A percentile compares a stretch with the other conserved stretches of the same genome.
Evolutionary conservation across 2,329 filamentous ascomycete genomes (phyloP).

Genomic region (Stenocarpella maydis): DNA sequence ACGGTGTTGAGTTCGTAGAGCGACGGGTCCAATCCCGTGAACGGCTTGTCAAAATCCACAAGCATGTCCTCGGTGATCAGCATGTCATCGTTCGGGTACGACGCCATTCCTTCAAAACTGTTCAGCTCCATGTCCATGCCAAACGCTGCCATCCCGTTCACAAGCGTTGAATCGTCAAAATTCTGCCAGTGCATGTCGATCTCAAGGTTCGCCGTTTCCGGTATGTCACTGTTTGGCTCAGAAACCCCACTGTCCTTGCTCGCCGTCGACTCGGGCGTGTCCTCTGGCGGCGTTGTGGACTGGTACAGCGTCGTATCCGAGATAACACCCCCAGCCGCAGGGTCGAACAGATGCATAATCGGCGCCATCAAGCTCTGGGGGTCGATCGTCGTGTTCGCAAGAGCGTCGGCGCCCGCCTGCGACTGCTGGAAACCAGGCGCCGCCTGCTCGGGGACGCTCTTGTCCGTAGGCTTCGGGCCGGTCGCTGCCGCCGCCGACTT

Average conservation of each 20-base stretch:
- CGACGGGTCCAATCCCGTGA: slow-evolving; percentile 56
- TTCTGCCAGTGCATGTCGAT: slow-evolving; percentile 56
- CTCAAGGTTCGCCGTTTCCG: slow-evolving; percentile 62
- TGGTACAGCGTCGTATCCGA: slow-evolving; percentile 63
- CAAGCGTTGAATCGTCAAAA: slow-evolving; percentile 54
- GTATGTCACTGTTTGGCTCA: slow-evolving; percentile 69
- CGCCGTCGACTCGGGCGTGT: slow-evolving; percentile 71
- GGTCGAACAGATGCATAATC: slow-evolving; percentile 51
- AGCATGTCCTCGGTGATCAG: slow-evolving; percentile 32
- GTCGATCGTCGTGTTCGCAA: slow-evolving; percentile 60
- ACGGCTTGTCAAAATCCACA: slow-evolving; percentile 60
- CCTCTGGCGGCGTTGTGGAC: slow-evolving; percentile 63
- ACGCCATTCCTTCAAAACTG: slow-evolving; percentile 39
- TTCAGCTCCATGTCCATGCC: slow-evolving; percentile 49
- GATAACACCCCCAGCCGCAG: slow-evolving; percentile 55
- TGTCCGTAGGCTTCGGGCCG: slow-evolving; percentile 40
- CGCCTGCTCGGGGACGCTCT: slow-evolving; percentile 41
- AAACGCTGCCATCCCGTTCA: slow-evolving; percentile 41
- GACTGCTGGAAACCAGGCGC: slow-evolving; percentile 34
- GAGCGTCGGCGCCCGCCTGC: slow-evolving; percentile 39
- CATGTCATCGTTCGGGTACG: slow-evolving; percentile 38
- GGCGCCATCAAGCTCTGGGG: slow-evolving; percentile 57
- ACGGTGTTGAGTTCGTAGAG: slow-evolving; percentile 50
- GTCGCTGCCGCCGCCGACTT: slow-evolving; percentile 40
- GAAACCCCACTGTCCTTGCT: slow-evolving; percentile 67